Evolutionary conservation across 164 flowering plant species (phyloP).

Genomic region (Magnolia kwangsiensis): DNA sequence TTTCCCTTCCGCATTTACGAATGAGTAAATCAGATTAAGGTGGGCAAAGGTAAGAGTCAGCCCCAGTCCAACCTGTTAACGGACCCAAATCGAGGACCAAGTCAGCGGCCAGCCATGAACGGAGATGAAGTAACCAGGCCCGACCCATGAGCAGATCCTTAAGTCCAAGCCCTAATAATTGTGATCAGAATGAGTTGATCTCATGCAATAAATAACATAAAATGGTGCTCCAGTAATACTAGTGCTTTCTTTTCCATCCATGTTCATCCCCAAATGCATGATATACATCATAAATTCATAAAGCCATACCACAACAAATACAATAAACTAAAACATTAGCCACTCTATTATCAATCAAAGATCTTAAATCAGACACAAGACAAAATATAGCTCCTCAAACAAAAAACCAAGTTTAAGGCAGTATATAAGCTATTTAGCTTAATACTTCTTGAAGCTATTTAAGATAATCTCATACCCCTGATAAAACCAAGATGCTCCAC

Average conservation of each 20-base stretch:
- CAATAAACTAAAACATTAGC: too few species aligned
- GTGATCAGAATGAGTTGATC: background rate
- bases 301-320: too few species aligned
- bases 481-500: conserved; percentile 98
- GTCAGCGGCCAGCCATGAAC: background rate
- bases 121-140: background rate
- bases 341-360: background rate
- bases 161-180: background rate
- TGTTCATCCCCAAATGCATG: background rate
- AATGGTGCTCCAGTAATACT: background rate
- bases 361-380: background rate
- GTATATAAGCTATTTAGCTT: background rate
- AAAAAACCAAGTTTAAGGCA: background rate
- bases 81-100: background rate
- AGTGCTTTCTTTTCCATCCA: background rate
- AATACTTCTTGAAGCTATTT: background rate
- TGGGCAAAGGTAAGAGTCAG: background rate
- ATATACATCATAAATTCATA: background rate
- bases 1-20: background rate
- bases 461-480: conserved; percentile 59
- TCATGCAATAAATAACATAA: background rate
- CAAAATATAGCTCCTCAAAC: background rate
- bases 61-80: background rate
- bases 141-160: background rate
- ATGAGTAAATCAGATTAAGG: background rate